Evolutionary conservation across 805 yeast species (phyloP), one percentile per base, ranked within the genome.

Genomic region (Brettanomyces bruxellensis): DNA sequence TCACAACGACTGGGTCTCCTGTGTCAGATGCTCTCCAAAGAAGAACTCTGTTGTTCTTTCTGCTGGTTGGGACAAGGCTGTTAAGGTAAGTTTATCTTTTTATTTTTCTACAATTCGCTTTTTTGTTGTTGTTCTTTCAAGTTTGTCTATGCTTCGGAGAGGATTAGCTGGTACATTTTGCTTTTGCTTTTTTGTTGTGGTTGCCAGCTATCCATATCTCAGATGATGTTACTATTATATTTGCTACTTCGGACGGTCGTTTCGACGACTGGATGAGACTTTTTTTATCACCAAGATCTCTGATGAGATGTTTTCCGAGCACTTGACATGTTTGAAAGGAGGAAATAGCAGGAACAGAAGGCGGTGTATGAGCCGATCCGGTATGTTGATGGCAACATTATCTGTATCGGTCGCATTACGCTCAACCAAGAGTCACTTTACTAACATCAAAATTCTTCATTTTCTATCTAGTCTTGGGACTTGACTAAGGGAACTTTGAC

Each of bases 1-100:
- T 65, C 99, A 93, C 95, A 69, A 80, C 71, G 99, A 93, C 87
- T 93, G 99, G 99, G 96, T 91, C 66, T 86, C 96, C 56, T 79
- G 95, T 63, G 98, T 90, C 66, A 86, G 96, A 81, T 88, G 91
- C 83, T 87, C 95, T 62, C 98, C 97, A 74, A 71, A 70, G 55
- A 79, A 80, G 59, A 68, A 78, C 55, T 72, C 82, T 56, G 71
- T 87, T 65, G 84, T 88, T 66, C 83, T 91, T 76, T 91, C 99
- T 62, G 97, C 97, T 67, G 95, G 96, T 70, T 88, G 95, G 91
- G 99, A 93, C 75, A 93, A 91, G 79, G 76, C 90, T 64, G 95
- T 95, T 66, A 93, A 93, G 90, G 99, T 91, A 88, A 78, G 96
- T 88, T 67, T 49, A 44, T 53, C 18, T 47, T 40, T 49, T 44